These are phyloP conservation scores for Aspergillus sp. DNA, from an alignment of 2,329 filamentous ascomycete genomes.

Conservation along the genomic window DNA sequence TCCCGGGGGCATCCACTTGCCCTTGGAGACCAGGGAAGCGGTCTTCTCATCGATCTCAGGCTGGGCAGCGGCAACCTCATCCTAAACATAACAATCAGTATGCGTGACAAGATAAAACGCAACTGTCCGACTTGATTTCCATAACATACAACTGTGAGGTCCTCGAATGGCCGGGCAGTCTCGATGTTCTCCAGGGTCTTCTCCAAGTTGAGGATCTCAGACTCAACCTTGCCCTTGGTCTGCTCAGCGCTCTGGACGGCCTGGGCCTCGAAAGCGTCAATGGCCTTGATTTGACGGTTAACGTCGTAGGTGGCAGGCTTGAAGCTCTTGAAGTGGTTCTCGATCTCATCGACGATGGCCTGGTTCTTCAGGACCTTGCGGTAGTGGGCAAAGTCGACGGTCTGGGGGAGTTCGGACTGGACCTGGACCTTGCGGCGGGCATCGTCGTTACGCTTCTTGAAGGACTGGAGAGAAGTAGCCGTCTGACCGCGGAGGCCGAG, in stretches of 20 bases:
- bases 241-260: conserved; percentile 94
- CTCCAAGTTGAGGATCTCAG: conserved; percentile 88
- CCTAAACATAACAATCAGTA: conserved; percentile 48
- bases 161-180: conserved; percentile 89
- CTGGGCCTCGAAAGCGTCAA: conserved; percentile 96
- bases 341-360: conserved; percentile 91
- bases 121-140: neutral
- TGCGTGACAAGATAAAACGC: conserved; percentile 2
- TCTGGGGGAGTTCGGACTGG: conserved; percentile 77
- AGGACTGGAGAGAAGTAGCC: conserved; percentile 81
- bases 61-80: conserved; percentile 89
- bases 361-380: conserved; percentile 91
- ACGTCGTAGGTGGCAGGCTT: conserved; percentile 93
- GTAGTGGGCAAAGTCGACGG: conserved; percentile 92
- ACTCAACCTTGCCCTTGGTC: conserved; percentile 93
- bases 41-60: conserved; percentile 98
- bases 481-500: conserved; percentile 96
- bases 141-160: conserved; percentile 84
- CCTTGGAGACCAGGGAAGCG: conserved; percentile 88
- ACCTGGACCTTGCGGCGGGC: conserved; percentile 86
- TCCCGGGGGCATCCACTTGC: conserved; percentile 94
- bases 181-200: conserved; percentile 97
- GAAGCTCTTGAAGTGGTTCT: conserved; percentile 89
- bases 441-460: conserved; percentile 99
- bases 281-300: conserved; percentile 89